Conservation (phyloP, 805 yeast species). For the Millerozyma miso region DNA sequence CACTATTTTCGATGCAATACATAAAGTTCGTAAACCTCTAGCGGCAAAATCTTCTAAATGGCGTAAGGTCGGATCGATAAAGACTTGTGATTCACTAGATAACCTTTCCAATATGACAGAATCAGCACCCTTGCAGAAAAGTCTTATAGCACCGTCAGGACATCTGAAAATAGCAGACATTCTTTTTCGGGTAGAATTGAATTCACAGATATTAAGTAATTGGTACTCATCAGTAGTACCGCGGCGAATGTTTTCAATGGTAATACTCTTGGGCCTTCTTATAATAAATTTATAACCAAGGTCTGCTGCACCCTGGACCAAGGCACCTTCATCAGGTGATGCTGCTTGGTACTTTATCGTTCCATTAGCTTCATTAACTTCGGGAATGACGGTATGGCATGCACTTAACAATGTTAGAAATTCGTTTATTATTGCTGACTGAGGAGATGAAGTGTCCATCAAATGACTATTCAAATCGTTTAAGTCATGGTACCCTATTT, state of each 20-base stretch:
- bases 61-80: slow-evolving; percentile 72
- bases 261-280: slow-evolving; percentile 80
- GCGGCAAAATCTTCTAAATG: slow-evolving; percentile 96
- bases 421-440: slow-evolving; percentile 54
- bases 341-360: slow-evolving; percentile 93
- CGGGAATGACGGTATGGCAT: slow-evolving; percentile 98
- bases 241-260: slow-evolving; percentile 52
- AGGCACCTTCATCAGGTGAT: slow-evolving; percentile 98
- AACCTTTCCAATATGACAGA: slow-evolving; percentile 89
- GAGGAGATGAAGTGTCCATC: slow-evolving; percentile 41
- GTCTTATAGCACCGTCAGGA: slow-evolving; percentile 86
- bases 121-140: slow-evolving; percentile 97
- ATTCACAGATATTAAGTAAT: slow-evolving; percentile 87
- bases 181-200: slow-evolving; percentile 94
- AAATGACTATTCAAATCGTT: slow-evolving; percentile 53
- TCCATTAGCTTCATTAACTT: slow-evolving; percentile 53
- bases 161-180: slow-evolving; percentile 94
- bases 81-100: slow-evolving; percentile 61
- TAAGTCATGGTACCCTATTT: slow-evolving; percentile 72
- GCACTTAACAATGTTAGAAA: slow-evolving; percentile 82
- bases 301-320: slow-evolving; percentile 92
- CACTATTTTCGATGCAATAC: slow-evolving; percentile 82
- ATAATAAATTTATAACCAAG: slow-evolving; percentile 81
- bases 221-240: slow-evolving; percentile 55
- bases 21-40: slow-evolving; percentile 90